Evolutionary conservation across 306 rosid genomes (phyloP).

Genomic region (Castanospermum australe): DNA sequence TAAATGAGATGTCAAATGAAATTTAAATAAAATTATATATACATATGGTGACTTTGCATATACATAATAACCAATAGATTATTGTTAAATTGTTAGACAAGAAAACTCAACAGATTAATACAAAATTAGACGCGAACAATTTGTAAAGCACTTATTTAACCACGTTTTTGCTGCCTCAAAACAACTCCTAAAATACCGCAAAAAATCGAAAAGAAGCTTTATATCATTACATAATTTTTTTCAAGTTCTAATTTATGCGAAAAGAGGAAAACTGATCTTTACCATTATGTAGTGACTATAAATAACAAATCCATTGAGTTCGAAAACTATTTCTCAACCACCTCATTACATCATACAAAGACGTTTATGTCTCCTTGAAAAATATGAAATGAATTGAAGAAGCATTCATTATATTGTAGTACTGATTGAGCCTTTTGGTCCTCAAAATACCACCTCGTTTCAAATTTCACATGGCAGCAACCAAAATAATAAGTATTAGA

Average conservation of each 20-base stretch:
- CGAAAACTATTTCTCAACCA: not conserved
- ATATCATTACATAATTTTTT: not conserved
- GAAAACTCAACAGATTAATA: not conserved
- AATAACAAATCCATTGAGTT: not conserved
- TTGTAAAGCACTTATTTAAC: not conserved
- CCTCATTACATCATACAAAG: not conserved
- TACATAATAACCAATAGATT: not conserved
- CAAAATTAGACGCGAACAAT: not conserved
- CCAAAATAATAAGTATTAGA: not conserved
- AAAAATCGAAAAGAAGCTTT: not conserved
- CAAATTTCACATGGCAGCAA: not conserved
- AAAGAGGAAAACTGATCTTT: not conserved
- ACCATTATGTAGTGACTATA: not conserved
- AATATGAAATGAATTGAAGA: not conserved
- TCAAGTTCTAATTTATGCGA: not conserved
- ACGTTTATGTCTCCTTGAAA: not conserved
- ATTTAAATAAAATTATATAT: not conserved
- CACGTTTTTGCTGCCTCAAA: not conserved
- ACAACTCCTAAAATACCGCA: not conserved
- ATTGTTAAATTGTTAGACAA: not conserved
- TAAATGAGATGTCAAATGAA: not conserved
- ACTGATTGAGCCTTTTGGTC: not conserved
- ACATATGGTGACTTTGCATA: not conserved
- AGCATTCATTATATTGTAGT: not conserved
- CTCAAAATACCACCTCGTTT: not conserved